Evolutionary conservation across 108 stramenopile species (phyloP), one percentile per base, ranked within the genome.

Genomic region (Cyclotella kingstonii): DNA sequence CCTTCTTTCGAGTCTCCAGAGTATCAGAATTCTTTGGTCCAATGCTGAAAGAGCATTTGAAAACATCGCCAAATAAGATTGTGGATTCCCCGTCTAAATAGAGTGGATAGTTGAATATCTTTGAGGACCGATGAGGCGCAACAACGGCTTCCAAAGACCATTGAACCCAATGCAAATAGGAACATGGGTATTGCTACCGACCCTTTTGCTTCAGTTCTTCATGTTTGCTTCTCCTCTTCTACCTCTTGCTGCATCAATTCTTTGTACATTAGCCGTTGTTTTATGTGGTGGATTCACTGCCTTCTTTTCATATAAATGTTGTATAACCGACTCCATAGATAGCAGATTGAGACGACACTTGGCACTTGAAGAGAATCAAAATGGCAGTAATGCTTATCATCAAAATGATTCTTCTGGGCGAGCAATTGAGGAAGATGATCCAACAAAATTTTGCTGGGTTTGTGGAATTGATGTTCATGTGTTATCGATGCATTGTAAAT

Each of bases 401-500:
- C 22, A 60, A 21, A 40, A 23, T 9, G 5, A 27, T 35, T 27
- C 30, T 4, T 28, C 58, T 30, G 3, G 15, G 18, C 0, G 30
- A 11, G 63, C 33, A 30, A 14, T 38, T 35, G 39, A 9, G 39
- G 54, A 55, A 17, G 63, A 60, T 50, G 57, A 59, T 27, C 44
- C 28, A 28, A 84, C 80, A 8, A 91, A 90, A 69, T 87, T 85
- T 66, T 95, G 95, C 66, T 93, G 90, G 90, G 81, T 93, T 17
- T 95, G 95, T 61, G 80, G 85, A 28, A 66, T 64, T 27, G 70
- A 85, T 34, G 91, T 93, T 6, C 59, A 69, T 35, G 54, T 66
- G 19, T 57, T 84, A 44, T 82, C 87, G 36, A 94, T 93, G 91
- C 96, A 97, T 54, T 97, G 96, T 83, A 88, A 93, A 60, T 95